phyloP scores from a whole-genome alignment of 2,329 filamentous ascomycete genomes.

The Diaporthe helianthi region DNA sequence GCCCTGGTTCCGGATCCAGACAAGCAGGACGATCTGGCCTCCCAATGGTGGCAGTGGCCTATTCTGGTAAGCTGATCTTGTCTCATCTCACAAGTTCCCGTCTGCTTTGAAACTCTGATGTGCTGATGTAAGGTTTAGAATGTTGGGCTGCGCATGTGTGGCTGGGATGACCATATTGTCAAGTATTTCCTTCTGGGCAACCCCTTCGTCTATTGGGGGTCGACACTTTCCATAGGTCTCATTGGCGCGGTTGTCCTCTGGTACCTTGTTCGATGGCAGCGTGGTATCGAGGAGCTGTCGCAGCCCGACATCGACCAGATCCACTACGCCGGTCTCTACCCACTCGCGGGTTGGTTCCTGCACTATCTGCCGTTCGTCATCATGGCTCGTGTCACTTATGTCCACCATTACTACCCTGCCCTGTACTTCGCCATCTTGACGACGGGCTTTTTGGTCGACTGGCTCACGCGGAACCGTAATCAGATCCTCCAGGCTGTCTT shows the following conservation, averaged over 20 bases:
- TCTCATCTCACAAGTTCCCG: not conserved
- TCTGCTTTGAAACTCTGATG: not conserved
- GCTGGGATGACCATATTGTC: constrained; percentile 93
- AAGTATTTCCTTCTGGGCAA: constrained; percentile 99
- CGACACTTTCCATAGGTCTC: constrained; percentile 77
- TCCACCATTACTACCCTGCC: constrained; percentile 98
- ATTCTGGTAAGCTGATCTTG: constrained; percentile 59
- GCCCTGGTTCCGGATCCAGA: constrained; percentile 96
- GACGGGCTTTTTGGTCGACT: constrained; percentile 88
- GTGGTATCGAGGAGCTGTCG: constrained; percentile 85
- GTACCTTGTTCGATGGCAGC: constrained; percentile 95
- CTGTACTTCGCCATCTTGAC: constrained; percentile 95
- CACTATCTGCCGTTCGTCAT: constrained; percentile 96
- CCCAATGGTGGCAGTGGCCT: constrained; percentile 98
- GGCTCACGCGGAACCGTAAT: constrained; percentile 73
- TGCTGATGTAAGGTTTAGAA: constrained; percentile 48
- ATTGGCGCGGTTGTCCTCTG: constrained; percentile 77
- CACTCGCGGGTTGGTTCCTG: constrained; percentile 90
- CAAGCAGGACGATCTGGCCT: constrained; percentile 98
- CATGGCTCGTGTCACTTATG: constrained; percentile 98
- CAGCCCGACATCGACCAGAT: constrained; percentile 87
- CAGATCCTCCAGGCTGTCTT: constrained; percentile 69
- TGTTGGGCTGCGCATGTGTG: constrained; percentile 97
- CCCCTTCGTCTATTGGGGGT: constrained; percentile 94
- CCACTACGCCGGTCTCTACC: constrained; percentile 92